phyloP scores from a whole-genome alignment of 2,329 filamentous ascomycete genomes.

The Nectriaceae sp. region DNA sequence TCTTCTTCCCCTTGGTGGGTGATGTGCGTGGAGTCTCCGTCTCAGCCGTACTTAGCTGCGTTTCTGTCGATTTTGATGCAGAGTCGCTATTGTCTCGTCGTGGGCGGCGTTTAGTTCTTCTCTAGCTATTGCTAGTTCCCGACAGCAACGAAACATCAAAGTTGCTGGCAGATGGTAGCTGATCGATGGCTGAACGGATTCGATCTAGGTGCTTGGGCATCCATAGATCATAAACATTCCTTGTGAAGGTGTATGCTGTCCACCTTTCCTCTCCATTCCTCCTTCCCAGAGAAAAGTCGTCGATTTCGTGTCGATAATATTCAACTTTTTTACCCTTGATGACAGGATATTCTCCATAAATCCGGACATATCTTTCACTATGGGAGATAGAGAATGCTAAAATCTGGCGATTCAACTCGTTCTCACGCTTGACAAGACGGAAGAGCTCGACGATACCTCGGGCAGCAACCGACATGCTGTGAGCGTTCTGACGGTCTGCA shows the following conservation, averaged over 20 bases:
- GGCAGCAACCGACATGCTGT: not conserved
- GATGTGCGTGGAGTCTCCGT: too few relatives aligned
- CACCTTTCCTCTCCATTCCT: slow-evolving; percentile 7
- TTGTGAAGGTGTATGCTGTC: slow-evolving; percentile 8
- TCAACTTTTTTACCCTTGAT: not conserved
- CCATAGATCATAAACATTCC: slow-evolving; percentile 9
- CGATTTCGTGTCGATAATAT: slow-evolving; percentile 37
- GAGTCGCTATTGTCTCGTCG: too few relatives aligned
- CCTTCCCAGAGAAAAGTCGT: slow-evolving; percentile 32
- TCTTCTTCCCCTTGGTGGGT: too few relatives aligned
- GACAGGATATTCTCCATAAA: not conserved
- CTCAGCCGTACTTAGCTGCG: too few relatives aligned
- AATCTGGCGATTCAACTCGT: not conserved
- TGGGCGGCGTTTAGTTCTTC: too few relatives aligned
- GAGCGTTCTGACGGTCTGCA: not conserved
- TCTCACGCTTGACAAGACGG: not conserved
- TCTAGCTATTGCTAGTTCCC: too few relatives aligned
- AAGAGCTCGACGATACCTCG: not conserved
- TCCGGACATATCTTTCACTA: not conserved
- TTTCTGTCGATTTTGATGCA: too few relatives aligned
- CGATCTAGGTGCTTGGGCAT: slow-evolving; percentile 6
- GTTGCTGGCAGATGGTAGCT: slow-evolving; percentile 9
- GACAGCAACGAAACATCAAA: slow-evolving; percentile 3
- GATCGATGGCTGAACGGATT: slow-evolving; percentile 12
- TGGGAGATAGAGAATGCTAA: not conserved